A percentile compares a stretch with the other conserved stretches of the same genome.
phyloP scores from a whole-genome alignment of 805 yeast genomes.

The Suhomyces prunicola region DNA sequence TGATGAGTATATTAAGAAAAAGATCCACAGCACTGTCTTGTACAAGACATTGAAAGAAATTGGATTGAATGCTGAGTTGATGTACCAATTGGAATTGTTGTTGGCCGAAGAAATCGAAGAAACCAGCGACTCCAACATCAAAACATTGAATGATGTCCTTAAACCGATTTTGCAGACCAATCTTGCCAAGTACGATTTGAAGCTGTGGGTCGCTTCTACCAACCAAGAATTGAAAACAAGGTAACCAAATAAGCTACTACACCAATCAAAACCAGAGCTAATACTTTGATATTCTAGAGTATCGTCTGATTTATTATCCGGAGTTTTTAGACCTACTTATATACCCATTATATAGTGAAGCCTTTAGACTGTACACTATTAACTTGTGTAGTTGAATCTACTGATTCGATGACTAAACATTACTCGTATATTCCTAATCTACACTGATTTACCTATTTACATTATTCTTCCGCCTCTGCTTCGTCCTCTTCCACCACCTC shows the following conservation, averaged over 20 bases:
- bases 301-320: too few species aligned
- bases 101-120: conserved; percentile 6
- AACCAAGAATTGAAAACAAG: conserved; percentile 14
- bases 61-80: conserved; percentile 4
- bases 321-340: too few species aligned
- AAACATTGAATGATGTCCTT: conserved; percentile 2
- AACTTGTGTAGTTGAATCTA: background rate
- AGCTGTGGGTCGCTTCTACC: conserved; percentile 20
- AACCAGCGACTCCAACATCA: conserved; percentile 3
- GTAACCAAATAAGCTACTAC: too few species aligned
- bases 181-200: conserved; percentile 7
- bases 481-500: conserved; percentile 10
- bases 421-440: background rate
- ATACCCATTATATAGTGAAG: too few species aligned
- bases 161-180: background rate
- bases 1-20: conserved; percentile 39
- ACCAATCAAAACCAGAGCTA: background rate
- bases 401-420: background rate
- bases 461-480: background rate
- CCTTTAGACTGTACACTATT: background rate
- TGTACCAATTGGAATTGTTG: conserved; percentile 13
- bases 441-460: background rate
- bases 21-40: conserved; percentile 40
- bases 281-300: too few species aligned
- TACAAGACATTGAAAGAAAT: conserved; percentile 38